Percentiles rank a stretch among this genome's conserved stretches.
Conservation (phyloP, 2,329 filamentous ascomycete genomes). For the Paracorniculantispora psalliotae region DNA sequence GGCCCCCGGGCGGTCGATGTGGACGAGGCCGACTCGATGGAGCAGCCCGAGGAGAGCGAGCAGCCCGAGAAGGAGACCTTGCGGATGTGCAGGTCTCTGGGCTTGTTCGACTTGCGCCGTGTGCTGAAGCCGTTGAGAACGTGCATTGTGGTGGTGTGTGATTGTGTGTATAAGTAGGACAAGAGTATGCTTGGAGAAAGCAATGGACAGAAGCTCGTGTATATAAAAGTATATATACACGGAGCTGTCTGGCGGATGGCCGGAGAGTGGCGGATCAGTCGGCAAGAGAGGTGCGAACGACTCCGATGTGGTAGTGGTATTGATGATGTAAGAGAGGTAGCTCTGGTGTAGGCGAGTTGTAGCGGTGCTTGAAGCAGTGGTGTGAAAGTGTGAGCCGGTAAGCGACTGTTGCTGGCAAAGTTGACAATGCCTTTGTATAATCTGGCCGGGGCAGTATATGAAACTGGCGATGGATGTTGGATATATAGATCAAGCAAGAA, state of each 20-base stretch:
- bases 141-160: constrained; percentile 27
- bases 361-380: neutral
- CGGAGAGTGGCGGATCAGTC: neutral
- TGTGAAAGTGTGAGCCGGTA: neutral
- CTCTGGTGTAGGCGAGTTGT: neutral
- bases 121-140: constrained; percentile 33
- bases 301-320: neutral
- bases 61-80: constrained; percentile 38
- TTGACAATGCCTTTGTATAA: neutral
- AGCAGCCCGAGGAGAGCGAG: constrained; percentile 34
- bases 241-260: neutral
- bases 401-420: neutral
- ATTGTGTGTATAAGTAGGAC: neutral
- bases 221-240: constrained; percentile 11
- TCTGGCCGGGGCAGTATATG: neutral
- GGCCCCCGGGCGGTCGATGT: constrained; percentile 21
- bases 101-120: constrained; percentile 30
- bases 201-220: constrained; percentile 3
- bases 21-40: constrained; percentile 27
- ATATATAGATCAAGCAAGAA: neutral
- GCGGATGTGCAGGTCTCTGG: constrained; percentile 35
- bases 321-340: neutral
- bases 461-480: neutral
- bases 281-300: neutral
- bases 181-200: neutral